These are phyloP conservation scores for Penicillium freii DNA, from an alignment of 2,329 filamentous ascomycete genomes.

Conservation along the genomic window DNA sequence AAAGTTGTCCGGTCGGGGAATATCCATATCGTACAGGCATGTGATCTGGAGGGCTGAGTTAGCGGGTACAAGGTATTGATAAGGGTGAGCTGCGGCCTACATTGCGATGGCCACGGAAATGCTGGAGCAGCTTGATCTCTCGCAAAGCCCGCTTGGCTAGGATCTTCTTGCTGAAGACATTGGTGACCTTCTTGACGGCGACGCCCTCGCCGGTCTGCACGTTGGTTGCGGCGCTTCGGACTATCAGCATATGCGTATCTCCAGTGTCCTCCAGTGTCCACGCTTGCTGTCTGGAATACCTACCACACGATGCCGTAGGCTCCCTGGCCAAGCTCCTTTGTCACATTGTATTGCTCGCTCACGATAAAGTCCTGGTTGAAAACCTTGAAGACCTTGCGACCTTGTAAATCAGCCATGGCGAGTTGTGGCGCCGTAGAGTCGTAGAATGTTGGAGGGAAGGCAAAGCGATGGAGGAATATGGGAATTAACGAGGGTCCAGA, in stretches of 20 bases:
- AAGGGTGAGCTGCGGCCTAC: slow-evolving; percentile 50
- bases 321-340: slow-evolving; percentile 96
- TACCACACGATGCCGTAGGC: slow-evolving; percentile 99
- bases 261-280: neutral
- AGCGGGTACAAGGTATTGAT: slow-evolving; percentile 30
- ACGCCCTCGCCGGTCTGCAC: slow-evolving; percentile 87
- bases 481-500: neutral
- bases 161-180: slow-evolving; percentile 99
- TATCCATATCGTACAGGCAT: slow-evolving; percentile 99
- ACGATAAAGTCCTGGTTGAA: slow-evolving; percentile 99
- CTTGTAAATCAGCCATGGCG: slow-evolving; percentile 59
- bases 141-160: slow-evolving; percentile 94
- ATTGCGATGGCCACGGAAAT: slow-evolving; percentile 89
- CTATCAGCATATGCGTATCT: neutral
- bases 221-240: slow-evolving; percentile 80
- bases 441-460: neutral
- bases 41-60: slow-evolving; percentile 69
- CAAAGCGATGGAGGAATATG: slow-evolving; percentile 2
- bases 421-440: slow-evolving; percentile 3
- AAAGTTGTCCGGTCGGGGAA: slow-evolving; percentile 94
- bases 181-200: slow-evolving; percentile 99
- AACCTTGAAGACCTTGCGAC: slow-evolving; percentile 95
- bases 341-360: slow-evolving; percentile 96
- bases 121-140: slow-evolving; percentile 97
- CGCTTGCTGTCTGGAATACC: slow-evolving; percentile 24